phyloP scores from a whole-genome alignment of 768 basidiomycete species.

The Podaxis rugospora region DNA sequence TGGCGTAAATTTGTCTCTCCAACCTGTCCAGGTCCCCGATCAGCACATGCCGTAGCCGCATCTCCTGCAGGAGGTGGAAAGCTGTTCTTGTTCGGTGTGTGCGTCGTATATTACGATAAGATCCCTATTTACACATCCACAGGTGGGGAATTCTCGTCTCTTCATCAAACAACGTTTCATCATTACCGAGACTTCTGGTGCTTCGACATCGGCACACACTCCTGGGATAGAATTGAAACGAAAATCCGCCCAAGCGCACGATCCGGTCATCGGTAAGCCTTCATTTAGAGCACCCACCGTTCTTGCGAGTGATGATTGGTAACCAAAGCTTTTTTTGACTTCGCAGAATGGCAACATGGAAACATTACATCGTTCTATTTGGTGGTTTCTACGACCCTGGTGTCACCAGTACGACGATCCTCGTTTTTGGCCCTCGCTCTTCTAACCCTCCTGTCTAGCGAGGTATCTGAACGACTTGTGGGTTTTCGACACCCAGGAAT shows the following conservation, averaged over 20 bases:
- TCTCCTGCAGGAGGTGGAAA: constrained; percentile 81
- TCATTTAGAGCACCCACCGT: background rate
- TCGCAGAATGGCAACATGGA: constrained; percentile 84
- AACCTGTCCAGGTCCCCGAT: constrained; percentile 83
- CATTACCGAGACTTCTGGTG: constrained; percentile 90
- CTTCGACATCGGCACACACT: constrained; percentile 73
- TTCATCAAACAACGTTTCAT: constrained; percentile 80
- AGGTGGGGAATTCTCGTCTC: constrained; percentile 85
- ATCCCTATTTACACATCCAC: background rate
- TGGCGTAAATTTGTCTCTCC: constrained; percentile 85
- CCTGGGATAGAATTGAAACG: constrained; percentile 88
- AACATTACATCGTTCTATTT: constrained; percentile 81
- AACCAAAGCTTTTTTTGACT: background rate
- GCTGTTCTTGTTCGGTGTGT: constrained; percentile 71
- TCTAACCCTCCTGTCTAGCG: constrained; percentile 35
- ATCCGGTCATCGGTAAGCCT: constrained; percentile 71
- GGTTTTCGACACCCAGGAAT: constrained; percentile 83
- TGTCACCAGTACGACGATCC: constrained; percentile 52
- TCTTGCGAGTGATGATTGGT: background rate
- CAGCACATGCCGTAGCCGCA: constrained; percentile 78
- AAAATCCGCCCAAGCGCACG: constrained; percentile 76
- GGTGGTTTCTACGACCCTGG: constrained; percentile 92
- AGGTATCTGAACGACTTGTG: constrained; percentile 82
- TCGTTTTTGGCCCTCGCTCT: background rate
- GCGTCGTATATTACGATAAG: background rate